Evolutionary conservation across 2,329 filamentous ascomycete genomes (phyloP).

Genomic region (Neofusicoccum cordaticola): DNA sequence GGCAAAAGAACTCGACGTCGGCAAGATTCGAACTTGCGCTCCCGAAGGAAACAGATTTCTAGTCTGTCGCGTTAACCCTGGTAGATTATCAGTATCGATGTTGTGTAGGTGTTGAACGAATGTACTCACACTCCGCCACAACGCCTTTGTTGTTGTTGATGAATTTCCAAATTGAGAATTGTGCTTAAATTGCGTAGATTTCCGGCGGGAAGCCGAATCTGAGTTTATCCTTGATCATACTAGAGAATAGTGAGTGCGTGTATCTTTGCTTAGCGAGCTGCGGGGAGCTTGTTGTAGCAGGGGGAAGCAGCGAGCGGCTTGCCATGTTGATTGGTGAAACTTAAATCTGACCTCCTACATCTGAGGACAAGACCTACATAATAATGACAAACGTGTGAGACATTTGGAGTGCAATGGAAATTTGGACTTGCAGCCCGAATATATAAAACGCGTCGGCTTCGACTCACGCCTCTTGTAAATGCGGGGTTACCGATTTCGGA

Average conservation of each 20-base stretch:
- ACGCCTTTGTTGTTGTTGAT: conserved; percentile 1
- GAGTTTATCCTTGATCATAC: not conserved
- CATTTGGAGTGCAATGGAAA: too few relatives aligned
- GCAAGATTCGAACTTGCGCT: conserved; percentile 15
- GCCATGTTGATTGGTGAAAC: not conserved
- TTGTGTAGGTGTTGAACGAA: too few relatives aligned
- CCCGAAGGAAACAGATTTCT: conserved; percentile 18
- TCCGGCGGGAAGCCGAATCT: too few relatives aligned
- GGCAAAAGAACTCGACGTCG: conserved; percentile 1
- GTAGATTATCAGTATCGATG: too few relatives aligned
- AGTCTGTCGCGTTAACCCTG: conserved; percentile 15
- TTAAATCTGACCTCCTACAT: not conserved
- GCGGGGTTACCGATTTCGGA: too few relatives aligned
- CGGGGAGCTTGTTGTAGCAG: not conserved
- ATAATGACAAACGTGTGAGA: too few relatives aligned
- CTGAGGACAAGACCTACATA: too few relatives aligned
- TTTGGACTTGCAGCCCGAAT: too few relatives aligned
- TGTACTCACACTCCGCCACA: conserved; percentile 9
- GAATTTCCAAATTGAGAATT: too few relatives aligned
- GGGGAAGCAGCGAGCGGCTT: not conserved
- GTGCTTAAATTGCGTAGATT: not conserved
- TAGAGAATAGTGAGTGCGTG: not conserved
- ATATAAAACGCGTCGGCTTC: too few relatives aligned
- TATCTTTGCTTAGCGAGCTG: too few relatives aligned
- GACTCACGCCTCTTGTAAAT: too few relatives aligned